phyloP scores from a whole-genome alignment of 169 alveolate species.

The Eimeria zaria region DNA sequence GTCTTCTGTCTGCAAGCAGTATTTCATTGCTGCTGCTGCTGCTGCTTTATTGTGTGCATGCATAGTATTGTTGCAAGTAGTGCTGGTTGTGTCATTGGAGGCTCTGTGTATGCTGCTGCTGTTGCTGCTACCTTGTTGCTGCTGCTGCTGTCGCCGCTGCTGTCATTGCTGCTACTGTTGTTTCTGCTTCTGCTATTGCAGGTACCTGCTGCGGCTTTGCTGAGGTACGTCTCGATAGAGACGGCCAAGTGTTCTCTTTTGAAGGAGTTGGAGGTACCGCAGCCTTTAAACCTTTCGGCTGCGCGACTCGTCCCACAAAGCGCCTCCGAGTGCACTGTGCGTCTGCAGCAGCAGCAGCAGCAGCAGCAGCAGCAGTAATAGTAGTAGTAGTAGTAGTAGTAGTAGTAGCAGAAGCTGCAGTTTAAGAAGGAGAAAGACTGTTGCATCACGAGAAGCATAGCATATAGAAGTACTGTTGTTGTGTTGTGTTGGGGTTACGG shows the following conservation, averaged over 20 bases:
- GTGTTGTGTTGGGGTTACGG: not conserved
- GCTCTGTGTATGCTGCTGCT: not conserved
- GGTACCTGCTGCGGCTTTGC: slow-evolving; percentile 78
- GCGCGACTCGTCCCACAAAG: slow-evolving; percentile 62
- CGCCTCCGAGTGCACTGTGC: slow-evolving; percentile 67
- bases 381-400: not conserved
- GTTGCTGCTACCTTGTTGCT: not conserved
- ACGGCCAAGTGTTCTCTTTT: slow-evolving; percentile 37
- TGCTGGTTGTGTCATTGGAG: not conserved
- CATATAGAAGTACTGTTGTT: not conserved
- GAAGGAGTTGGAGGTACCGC: slow-evolving; percentile 54
- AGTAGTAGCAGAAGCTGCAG: slow-evolving; percentile 10
- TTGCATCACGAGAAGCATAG: not conserved
- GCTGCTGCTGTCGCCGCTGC: slow-evolving; percentile 10
- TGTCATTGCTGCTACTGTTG: not conserved
- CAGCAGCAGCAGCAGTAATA: not conserved
- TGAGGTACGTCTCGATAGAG: slow-evolving; percentile 53
- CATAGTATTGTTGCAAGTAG: not conserved
- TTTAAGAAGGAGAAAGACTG: too few species aligned
- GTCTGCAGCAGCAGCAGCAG: slow-evolving; percentile 24
- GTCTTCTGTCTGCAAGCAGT: not conserved
- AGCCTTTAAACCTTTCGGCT: slow-evolving; percentile 34
- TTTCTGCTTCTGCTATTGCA: slow-evolving; percentile 9
- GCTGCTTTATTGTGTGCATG: not conserved
- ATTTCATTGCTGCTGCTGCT: slow-evolving; percentile 21